Conservation (phyloP, 2,329 filamentous ascomycete species). For the Aureobasidium melanogenum region DNA sequence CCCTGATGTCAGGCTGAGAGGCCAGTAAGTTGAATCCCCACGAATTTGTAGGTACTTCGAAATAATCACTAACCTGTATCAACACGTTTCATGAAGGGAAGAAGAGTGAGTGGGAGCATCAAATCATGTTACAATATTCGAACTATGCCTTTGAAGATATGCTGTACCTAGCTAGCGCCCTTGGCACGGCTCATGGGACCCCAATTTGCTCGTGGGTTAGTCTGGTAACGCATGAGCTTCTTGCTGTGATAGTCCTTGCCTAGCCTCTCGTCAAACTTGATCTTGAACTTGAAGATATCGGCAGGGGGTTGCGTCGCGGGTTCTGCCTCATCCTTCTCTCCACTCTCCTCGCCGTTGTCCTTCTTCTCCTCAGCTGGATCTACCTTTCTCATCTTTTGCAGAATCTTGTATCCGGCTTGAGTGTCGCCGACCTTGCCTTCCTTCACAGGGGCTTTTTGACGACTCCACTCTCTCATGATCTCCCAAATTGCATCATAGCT, state of each 20-base stretch:
- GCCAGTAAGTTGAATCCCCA: no score
- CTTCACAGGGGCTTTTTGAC: slow-evolving; percentile 71
- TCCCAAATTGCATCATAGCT: slow-evolving; percentile 88
- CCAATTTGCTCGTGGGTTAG: slow-evolving; percentile 89
- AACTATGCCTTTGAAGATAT: no score
- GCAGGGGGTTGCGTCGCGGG: slow-evolving; percentile 6
- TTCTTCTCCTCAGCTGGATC: slow-evolving; percentile 24
- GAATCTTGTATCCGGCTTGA: slow-evolving; percentile 63
- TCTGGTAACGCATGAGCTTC: slow-evolving; percentile 76
- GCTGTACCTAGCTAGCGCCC: slow-evolving; percentile 12
- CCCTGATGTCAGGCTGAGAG: no score
- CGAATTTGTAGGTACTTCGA: no score
- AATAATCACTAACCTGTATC: no score
- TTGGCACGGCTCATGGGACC: slow-evolving; percentile 62
- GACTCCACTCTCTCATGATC: slow-evolving; percentile 83
- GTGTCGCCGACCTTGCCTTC: slow-evolving; percentile 58
- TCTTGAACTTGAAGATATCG: slow-evolving; percentile 40
- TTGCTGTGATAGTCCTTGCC: slow-evolving; percentile 58
- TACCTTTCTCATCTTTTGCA: slow-evolving; percentile 27
- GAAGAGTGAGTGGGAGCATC: not conserved
- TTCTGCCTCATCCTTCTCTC: not conserved
- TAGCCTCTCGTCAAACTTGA: slow-evolving; percentile 72
- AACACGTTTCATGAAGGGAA: no score
- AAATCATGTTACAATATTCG: not conserved
- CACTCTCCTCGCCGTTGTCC: slow-evolving; percentile 14